Conservation (phyloP, 768 basidiomycete species). For the Leccinum sublutescens region DNA sequence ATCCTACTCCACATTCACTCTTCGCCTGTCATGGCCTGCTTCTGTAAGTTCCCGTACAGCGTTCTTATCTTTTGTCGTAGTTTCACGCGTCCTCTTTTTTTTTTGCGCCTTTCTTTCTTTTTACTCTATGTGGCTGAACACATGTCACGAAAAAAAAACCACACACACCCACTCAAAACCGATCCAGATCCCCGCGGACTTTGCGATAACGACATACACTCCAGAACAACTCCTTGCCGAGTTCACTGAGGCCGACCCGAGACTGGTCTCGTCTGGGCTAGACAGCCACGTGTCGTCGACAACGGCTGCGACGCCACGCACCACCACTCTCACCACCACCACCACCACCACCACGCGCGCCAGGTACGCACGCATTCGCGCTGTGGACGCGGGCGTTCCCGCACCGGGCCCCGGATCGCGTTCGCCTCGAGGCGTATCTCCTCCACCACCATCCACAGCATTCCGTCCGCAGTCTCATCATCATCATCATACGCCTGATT, state of each 20-base stretch:
- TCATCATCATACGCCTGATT: not conserved
- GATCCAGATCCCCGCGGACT: conserved; percentile 45
- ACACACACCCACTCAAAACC: not conserved
- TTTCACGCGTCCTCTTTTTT: not conserved
- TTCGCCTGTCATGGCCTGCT: conserved; percentile 57
- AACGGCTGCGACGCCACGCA: not conserved
- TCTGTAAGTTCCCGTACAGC: conserved; percentile 39
- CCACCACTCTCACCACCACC: not conserved
- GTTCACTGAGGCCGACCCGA: conserved; percentile 5
- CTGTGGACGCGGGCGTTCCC: conserved; percentile 51
- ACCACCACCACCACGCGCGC: conserved; percentile 39
- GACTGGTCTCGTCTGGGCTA: not conserved
- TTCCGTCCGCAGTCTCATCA: not conserved
- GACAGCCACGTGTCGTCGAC: conserved; percentile 1
- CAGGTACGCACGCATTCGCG: conserved; percentile 58
- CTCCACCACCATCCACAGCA: not conserved
- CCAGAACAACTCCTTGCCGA: conserved; percentile 30
- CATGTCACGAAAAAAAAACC: not conserved
- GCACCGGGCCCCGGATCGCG: conserved; percentile 32
- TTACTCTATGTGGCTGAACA: not conserved
- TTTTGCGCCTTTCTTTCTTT: not conserved
- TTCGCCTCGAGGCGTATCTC: conserved; percentile 2
- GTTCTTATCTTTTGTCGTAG: too few species aligned
- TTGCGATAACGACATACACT: conserved; percentile 40
- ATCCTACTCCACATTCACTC: conserved; percentile 44